These are phyloP conservation scores for Biscogniauxia marginata DNA, from an alignment of 2,329 filamentous ascomycete species.

Conservation along the genomic window DNA sequence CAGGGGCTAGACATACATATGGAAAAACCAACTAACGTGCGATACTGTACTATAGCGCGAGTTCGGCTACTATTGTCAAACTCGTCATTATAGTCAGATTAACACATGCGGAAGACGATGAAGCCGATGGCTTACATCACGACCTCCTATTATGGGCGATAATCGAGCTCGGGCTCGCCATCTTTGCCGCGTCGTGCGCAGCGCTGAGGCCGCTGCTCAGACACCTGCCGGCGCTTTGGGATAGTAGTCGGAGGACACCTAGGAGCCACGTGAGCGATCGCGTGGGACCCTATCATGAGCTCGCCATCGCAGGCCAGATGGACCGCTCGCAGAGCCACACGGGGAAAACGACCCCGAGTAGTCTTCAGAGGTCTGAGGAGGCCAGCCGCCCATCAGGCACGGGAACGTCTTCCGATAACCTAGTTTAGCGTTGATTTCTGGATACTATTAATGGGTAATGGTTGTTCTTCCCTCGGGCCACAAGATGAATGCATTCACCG, in stretches of 20 bases:
- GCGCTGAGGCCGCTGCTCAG: constrained; percentile 31
- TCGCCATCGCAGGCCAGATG: constrained; percentile 13
- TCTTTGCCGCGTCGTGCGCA: constrained; percentile 31
- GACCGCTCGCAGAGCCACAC: neutral
- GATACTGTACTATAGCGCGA: constrained; percentile 24
- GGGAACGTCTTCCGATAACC: neutral
- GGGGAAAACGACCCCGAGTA: neutral
- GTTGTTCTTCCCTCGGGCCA: no score
- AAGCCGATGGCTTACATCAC: constrained; percentile 27
- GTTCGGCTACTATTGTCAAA: constrained; percentile 34
- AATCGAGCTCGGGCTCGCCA: constrained; percentile 32
- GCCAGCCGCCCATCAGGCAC: neutral
- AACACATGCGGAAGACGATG: constrained; percentile 18
- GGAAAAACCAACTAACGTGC: constrained; percentile 2
- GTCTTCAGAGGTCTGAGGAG: neutral
- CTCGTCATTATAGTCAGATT: constrained; percentile 32
- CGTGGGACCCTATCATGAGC: constrained; percentile 9
- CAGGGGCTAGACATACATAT: neutral
- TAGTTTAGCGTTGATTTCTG: neutral
- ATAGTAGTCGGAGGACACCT: constrained; percentile 3
- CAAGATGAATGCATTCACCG: neutral
- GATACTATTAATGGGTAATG: no score
- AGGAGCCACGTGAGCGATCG: constrained; percentile 13
- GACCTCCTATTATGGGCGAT: constrained; percentile 33
- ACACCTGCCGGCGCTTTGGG: constrained; percentile 20